A percentile compares a stretch with the other conserved stretches of the same genome.
phyloP scores from a whole-genome alignment of 2,329 filamentous ascomycete genomes.

The Botrytis fragariae region DNA sequence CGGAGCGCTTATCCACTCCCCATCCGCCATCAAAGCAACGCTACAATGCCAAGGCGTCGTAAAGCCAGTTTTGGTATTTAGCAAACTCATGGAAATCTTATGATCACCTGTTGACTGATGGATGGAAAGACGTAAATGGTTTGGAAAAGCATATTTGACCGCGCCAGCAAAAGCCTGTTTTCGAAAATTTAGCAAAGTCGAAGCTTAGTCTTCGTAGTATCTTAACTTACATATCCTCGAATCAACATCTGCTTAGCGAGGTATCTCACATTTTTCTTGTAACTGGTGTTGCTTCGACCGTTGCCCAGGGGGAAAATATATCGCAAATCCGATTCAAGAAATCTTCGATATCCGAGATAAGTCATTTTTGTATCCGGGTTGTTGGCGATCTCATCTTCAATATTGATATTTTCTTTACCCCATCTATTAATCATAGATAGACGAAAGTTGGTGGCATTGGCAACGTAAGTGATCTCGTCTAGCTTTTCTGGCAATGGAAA shows the following conservation, averaged over 20 bases:
- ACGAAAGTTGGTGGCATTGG: neutral
- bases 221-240: neutral
- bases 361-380: neutral
- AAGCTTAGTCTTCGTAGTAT: neutral
- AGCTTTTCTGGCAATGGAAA: neutral
- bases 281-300: neutral
- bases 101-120: neutral
- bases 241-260: neutral
- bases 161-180: neutral
- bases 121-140: neutral
- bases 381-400: neutral
- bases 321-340: neutral
- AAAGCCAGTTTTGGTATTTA: neutral
- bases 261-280: neutral
- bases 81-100: neutral
- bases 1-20: neutral
- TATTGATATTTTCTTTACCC: neutral
- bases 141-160: neutral
- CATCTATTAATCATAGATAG: neutral
- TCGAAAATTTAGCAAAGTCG: neutral
- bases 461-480: neutral
- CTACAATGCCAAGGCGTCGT: neutral
- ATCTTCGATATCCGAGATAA: neutral
- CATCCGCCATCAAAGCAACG: neutral
- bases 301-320: neutral